Percentiles rank a stretch among this genome's conserved stretches.
Conservation (phyloP, 2,329 filamentous ascomycete species). For the Aspergillus bombycis region DNA sequence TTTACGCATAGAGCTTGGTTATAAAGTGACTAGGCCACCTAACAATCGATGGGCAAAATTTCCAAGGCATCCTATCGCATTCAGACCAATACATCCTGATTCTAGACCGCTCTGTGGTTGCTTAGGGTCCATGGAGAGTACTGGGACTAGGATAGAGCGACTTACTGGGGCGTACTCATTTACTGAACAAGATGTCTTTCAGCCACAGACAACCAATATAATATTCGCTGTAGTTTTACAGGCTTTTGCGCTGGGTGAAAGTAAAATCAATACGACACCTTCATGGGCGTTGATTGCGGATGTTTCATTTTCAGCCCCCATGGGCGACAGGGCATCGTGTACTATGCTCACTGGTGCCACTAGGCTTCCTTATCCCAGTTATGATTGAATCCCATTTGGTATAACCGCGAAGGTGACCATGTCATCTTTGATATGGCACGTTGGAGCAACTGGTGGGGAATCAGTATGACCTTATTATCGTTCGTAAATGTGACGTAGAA, state of each 20-base stretch:
- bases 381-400: rapidly evolving
- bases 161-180: too few species aligned
- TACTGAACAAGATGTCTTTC: background rate
- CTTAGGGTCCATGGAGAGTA: background rate
- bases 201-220: background rate
- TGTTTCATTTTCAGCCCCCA: constrained; percentile 1
- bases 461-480: background rate
- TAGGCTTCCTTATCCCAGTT: background rate
- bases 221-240: background rate
- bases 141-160: background rate
- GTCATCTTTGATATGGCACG: background rate
- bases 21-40: background rate
- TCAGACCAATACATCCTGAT: background rate
- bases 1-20: too few species aligned
- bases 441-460: too few species aligned
- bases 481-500: background rate
- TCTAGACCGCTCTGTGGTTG: background rate
- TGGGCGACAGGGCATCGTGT: background rate
- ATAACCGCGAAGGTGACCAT: too few species aligned
- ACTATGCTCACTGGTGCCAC: background rate
- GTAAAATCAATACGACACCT: background rate
- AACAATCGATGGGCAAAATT: rapidly evolving
- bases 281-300: background rate
- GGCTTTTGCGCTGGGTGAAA: background rate
- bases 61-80: background rate